Evolutionary conservation across 2,329 filamentous ascomycete species (phyloP).

Genomic region (Thielaviopsis euricoi): DNA sequence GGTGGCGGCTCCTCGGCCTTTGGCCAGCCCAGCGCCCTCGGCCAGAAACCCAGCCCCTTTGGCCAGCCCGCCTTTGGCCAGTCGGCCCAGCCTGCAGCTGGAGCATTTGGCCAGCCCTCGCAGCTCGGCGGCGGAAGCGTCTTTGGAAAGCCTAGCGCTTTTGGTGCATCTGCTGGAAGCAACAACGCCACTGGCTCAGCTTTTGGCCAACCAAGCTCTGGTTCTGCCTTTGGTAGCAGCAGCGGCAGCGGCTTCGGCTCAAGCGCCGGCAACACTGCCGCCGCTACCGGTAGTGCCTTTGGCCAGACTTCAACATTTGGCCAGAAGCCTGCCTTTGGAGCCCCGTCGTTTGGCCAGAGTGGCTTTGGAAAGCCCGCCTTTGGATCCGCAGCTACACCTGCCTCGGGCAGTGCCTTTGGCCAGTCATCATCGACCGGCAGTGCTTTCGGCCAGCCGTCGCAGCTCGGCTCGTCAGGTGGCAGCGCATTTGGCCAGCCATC

Average conservation of each 20-base stretch:
- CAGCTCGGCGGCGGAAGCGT: constrained; percentile 13
- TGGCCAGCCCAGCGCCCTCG: constrained; percentile 21
- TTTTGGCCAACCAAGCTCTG: constrained; percentile 1
- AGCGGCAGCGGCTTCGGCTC: neutral
- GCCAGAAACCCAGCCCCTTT: constrained; percentile 19
- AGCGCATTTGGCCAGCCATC: constrained; percentile 23
- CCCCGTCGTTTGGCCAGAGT: constrained; percentile 7
- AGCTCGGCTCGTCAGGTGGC: too few relatives aligned
- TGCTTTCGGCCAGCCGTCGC: constrained; percentile 25
- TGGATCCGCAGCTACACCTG: neutral
- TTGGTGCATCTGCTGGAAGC: constrained; percentile 3
- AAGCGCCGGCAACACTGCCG: neutral
- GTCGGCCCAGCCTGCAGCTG: constrained; percentile 15
- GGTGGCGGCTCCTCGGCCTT: constrained; percentile 18
- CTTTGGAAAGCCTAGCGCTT: constrained; percentile 12
- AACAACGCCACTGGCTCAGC: constrained; percentile 8
- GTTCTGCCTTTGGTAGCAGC: neutral
- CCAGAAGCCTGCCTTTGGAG: constrained; percentile 22
- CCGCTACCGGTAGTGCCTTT: constrained; percentile 11
- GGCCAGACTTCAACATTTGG: constrained; percentile 17
- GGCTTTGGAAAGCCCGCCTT: constrained; percentile 9
- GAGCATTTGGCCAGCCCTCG: constrained; percentile 29
- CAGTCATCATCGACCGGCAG: constrained; percentile 10
- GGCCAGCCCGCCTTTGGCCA: constrained; percentile 18
- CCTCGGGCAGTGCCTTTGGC: constrained; percentile 15